phyloP scores from a whole-genome alignment of 768 basidiomycete species.

The Tulasnella sp. region DNA sequence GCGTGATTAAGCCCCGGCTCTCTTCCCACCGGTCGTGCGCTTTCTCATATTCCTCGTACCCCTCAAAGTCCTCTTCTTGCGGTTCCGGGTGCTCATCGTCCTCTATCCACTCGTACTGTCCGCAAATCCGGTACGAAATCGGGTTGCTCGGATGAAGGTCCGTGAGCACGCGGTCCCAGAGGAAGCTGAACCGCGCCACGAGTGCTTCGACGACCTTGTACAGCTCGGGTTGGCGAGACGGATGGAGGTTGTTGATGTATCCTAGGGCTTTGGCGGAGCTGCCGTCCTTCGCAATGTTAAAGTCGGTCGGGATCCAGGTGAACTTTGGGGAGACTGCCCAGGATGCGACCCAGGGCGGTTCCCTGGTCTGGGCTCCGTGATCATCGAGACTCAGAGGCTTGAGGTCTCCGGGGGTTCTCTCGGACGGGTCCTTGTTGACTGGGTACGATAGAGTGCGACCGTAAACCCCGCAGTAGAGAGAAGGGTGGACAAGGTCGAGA shows the following conservation, averaged over 20 bases:
- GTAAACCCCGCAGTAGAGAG: constrained; percentile 31
- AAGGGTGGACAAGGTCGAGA: constrained; percentile 35
- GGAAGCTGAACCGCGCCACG: neutral
- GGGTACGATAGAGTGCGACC: constrained; percentile 20
- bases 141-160: neutral
- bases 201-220: neutral
- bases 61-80: neutral
- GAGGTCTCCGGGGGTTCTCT: neutral
- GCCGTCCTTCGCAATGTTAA: neutral
- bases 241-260: constrained; percentile 13
- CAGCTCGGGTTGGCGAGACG: neutral
- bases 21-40: neutral
- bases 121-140: neutral
- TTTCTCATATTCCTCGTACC: neutral
- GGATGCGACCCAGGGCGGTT: neutral
- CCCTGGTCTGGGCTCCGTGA: neutral
- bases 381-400: neutral
- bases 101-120: neutral
- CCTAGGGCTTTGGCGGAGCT: neutral
- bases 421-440: neutral
- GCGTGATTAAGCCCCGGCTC: neutral
- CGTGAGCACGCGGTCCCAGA: constrained; percentile 4
- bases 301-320: constrained; percentile 11
- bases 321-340: neutral
- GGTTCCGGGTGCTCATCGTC: neutral